A percentile compares a stretch with the other conserved stretches of the same genome.
phyloP scores from a whole-genome alignment of 192 early-diverging fungal genomes.

The Endogone sp. region DNA sequence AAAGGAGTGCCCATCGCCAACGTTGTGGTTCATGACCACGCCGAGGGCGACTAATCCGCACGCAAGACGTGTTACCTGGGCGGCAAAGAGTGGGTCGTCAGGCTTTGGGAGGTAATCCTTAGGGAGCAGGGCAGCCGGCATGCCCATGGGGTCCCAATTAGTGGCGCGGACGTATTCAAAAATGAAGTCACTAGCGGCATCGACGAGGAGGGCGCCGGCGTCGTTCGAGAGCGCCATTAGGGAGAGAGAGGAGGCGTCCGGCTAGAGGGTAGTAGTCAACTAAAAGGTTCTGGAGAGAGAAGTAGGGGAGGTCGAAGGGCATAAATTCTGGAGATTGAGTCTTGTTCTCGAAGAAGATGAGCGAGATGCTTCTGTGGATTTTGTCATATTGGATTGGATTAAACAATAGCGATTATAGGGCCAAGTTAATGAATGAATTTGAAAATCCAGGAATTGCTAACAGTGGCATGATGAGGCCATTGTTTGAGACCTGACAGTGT shows the following conservation, averaged over 20 bases:
- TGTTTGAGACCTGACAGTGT: too few species aligned
- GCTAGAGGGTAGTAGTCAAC: constrained; percentile 3
- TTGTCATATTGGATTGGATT: too few species aligned
- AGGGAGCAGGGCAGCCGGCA: background rate
- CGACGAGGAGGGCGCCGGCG: constrained; percentile 4
- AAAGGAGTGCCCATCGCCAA: too few species aligned
- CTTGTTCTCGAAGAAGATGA: too few species aligned
- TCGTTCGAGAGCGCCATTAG: constrained; percentile 9
- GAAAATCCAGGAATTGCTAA: too few species aligned
- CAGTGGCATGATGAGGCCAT: too few species aligned
- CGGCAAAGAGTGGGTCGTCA: constrained; percentile 14
- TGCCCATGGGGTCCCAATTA: background rate
- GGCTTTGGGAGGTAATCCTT: constrained; percentile 19
- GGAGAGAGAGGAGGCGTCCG: constrained; percentile 20
- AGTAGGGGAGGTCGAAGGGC: too few species aligned
- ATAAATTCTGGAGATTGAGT: too few species aligned
- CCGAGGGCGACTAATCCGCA: background rate
- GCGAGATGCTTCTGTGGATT: too few species aligned
- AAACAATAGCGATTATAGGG: too few species aligned
- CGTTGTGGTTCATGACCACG: too few species aligned
- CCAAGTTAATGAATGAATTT: too few species aligned
- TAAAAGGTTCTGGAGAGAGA: background rate
- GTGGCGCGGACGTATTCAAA: background rate
- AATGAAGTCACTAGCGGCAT: background rate
- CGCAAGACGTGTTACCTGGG: background rate